phyloP scores from a whole-genome alignment of 257 asterid genomes.

The Henckelia pumila region DNA sequence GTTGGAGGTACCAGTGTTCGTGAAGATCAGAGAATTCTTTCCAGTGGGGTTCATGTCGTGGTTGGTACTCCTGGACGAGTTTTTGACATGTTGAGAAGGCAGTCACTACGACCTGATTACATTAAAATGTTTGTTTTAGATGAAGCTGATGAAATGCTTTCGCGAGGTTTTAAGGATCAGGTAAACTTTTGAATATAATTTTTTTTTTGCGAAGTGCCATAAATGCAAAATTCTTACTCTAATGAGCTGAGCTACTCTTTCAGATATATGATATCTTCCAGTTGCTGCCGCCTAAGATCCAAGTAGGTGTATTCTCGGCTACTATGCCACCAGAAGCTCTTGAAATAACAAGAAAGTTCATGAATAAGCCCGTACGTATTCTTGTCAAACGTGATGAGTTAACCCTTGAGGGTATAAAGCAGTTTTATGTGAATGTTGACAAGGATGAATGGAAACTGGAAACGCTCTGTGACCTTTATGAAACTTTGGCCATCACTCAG shows the following conservation, averaged over 20 bases:
- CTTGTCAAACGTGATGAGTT: slow-evolving; percentile 62
- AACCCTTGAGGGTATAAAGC: slow-evolving; percentile 62
- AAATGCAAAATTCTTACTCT: slow-evolving; percentile 20
- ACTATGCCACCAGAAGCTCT: slow-evolving; percentile 73
- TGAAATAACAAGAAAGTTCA: slow-evolving; percentile 54
- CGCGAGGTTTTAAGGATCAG: slow-evolving; percentile 64
- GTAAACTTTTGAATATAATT: slow-evolving; percentile 20
- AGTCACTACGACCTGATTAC: slow-evolving; percentile 52
- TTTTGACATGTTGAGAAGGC: slow-evolving; percentile 56
- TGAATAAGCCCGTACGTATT: slow-evolving; percentile 58
- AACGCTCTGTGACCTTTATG: slow-evolving; percentile 57
- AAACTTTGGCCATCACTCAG: slow-evolving; percentile 58
- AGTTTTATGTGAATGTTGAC: slow-evolving; percentile 46
- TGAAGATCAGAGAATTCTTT: slow-evolving; percentile 57
- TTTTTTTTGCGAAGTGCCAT: background rate
- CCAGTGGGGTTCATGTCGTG: slow-evolving; percentile 58
- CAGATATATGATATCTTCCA: slow-evolving; percentile 64
- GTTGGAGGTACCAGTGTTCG: slow-evolving; percentile 65
- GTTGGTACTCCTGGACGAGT: slow-evolving; percentile 68
- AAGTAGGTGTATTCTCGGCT: slow-evolving; percentile 65
- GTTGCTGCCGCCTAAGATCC: slow-evolving; percentile 56
- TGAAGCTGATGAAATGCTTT: slow-evolving; percentile 65
- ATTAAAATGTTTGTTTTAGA: slow-evolving; percentile 63
- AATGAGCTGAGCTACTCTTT: slow-evolving; percentile 12
- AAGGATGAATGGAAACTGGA: slow-evolving; percentile 58